phyloP scores from a whole-genome alignment of 495 filamentous ascomycete genomes.

The Hypoxylon cercidicola region DNA sequence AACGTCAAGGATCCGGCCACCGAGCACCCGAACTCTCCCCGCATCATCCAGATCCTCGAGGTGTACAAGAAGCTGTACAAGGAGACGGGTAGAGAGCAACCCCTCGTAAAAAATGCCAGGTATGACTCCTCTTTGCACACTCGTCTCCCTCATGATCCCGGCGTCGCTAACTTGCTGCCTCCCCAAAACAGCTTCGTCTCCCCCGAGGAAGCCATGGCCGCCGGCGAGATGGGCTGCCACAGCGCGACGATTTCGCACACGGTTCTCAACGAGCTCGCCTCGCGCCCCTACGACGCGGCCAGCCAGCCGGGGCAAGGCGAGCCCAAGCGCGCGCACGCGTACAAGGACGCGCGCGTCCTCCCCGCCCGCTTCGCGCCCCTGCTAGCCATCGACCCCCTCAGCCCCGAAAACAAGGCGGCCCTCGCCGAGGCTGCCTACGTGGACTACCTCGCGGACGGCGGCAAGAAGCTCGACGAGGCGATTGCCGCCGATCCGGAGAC shows the following conservation, averaged over 20 bases:
- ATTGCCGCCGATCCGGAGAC: constrained; percentile 37
- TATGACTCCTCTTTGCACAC: constrained; percentile 9
- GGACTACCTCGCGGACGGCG: constrained; percentile 46
- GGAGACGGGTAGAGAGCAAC: constrained; percentile 56
- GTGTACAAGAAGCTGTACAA: constrained; percentile 49
- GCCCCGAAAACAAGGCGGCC: constrained; percentile 29
- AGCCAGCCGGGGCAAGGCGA: constrained; percentile 27
- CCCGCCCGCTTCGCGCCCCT: constrained; percentile 36
- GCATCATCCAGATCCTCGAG: constrained; percentile 52
- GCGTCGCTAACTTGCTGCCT: constrained; percentile 1
- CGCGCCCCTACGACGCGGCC: constrained; percentile 35
- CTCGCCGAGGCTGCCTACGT: constrained; percentile 36
- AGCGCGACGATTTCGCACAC: constrained; percentile 39
- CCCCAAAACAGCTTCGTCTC: constrained; percentile 44
- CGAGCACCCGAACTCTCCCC: constrained; percentile 52
- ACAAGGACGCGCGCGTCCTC: constrained; percentile 30
- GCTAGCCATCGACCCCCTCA: constrained; percentile 38
- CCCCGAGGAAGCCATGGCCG: constrained; percentile 45
- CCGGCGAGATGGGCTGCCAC: constrained; percentile 45
- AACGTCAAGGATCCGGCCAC: constrained; percentile 49
- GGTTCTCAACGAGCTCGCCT: constrained; percentile 38
- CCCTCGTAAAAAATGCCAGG: constrained; percentile 52
- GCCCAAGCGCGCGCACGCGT: constrained; percentile 40
- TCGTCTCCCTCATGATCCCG: background rate
- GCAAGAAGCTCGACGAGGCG: constrained; percentile 42